A percentile compares a stretch with the other conserved stretches of the same genome.
phyloP scores from a whole-genome alignment of 805 yeast species.

The Spencermartinsiella europaea region DNA sequence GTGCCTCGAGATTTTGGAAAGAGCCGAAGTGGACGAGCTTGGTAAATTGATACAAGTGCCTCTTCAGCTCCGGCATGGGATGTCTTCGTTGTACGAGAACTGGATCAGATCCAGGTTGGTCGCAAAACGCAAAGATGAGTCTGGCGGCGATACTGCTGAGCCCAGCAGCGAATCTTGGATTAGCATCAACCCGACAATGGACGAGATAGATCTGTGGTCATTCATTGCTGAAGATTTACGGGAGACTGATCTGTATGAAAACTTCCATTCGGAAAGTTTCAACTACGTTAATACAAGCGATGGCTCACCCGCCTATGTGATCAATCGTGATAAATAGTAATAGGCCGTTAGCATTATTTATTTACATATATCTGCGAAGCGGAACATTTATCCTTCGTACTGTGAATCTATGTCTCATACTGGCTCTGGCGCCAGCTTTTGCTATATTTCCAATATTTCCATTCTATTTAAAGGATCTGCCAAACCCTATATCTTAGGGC shows the following conservation, averaged over 20 bases:
- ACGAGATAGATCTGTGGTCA: conserved; percentile 5
- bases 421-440: no score
- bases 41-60: conserved; percentile 3
- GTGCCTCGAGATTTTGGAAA: conserved; percentile 2
- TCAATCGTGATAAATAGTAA: no score
- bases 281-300: neutral
- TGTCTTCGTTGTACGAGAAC: conserved; percentile 1
- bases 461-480: no score
- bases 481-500: no score
- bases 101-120: neutral
- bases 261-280: neutral
- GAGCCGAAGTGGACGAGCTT: neutral
- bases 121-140: neutral
- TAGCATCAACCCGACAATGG: conserved; percentile 1
- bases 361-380: no score
- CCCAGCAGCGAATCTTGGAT: neutral
- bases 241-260: neutral
- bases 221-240: neutral
- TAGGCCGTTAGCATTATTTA: no score
- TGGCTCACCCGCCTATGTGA: neutral
- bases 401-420: no score
- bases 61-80: conserved; percentile 1
- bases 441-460: no score
- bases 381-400: no score
- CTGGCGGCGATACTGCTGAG: neutral